Conservation (phyloP, 345 rosid genomes). For the Barbarea vulgaris region DNA sequence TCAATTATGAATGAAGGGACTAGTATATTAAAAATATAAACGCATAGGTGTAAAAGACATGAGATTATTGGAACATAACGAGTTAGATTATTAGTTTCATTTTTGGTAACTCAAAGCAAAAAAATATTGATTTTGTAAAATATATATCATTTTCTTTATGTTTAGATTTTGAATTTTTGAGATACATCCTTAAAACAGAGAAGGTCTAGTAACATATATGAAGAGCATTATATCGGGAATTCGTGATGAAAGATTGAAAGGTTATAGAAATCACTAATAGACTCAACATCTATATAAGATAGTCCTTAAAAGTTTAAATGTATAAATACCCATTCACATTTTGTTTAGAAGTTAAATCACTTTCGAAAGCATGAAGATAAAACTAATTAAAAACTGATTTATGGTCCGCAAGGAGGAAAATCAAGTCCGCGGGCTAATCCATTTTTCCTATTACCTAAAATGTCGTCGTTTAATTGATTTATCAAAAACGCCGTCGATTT, state of each 20-base stretch:
- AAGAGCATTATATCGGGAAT: not conserved
- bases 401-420: not conserved
- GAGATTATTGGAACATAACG: not conserved
- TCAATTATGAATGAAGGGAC: no score
- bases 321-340: not conserved
- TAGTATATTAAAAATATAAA: no score
- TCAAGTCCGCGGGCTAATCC: no score
- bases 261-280: not conserved
- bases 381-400: no score
- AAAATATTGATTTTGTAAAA: not conserved
- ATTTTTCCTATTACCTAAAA: no score
- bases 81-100: not conserved
- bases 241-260: no score
- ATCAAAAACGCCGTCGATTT: no score
- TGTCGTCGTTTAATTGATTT: no score
- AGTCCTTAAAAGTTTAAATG: not conserved
- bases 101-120: no score
- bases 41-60: no score
- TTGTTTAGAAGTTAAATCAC: not conserved
- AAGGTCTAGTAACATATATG: not conserved
- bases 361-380: not conserved
- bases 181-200: not conserved
- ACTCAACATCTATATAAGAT: not conserved
- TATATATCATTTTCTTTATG: no score
- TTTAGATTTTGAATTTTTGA: not conserved